A percentile compares a stretch with the other conserved stretches of the same genome.
phyloP scores from a whole-genome alignment of 345 rosid genomes.

The Camelina hispida region DNA sequence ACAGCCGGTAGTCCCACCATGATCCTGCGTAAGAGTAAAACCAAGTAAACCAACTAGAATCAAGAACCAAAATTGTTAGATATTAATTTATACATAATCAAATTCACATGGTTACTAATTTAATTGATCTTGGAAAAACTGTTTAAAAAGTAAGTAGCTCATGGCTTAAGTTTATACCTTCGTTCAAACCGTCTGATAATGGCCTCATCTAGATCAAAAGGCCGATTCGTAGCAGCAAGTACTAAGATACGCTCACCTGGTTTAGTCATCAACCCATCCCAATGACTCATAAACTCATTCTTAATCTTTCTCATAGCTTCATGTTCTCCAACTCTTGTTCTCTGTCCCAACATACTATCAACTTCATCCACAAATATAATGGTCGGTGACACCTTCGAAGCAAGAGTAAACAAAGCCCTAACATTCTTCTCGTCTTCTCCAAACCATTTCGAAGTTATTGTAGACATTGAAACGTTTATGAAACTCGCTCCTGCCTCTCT shows the following conservation, averaged over 20 bases:
- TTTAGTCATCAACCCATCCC: constrained; percentile 90
- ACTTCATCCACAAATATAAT: constrained; percentile 96
- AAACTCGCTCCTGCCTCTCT: constrained; percentile 96
- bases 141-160: neutral
- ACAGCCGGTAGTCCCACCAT: constrained; percentile 77
- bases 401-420: constrained; percentile 87
- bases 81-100: no score
- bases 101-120: neutral
- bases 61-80: neutral
- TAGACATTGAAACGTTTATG: constrained; percentile 95
- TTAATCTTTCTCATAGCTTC: constrained; percentile 90
- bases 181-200: constrained; percentile 92
- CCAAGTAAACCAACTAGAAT: neutral
- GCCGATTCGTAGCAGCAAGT: constrained; percentile 96
- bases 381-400: constrained; percentile 90
- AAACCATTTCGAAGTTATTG: constrained; percentile 96
- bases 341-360: constrained; percentile 97
- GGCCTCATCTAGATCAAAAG: constrained; percentile 96
- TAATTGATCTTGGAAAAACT: no score
- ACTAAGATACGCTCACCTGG: constrained; percentile 84
- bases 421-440: constrained; percentile 99
- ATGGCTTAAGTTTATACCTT: constrained; percentile 50
- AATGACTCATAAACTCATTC: constrained; percentile 89
- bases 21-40: constrained; percentile 48
- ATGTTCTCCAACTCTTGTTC: constrained; percentile 91